A percentile compares a stretch with the other conserved stretches of the same genome.
These are phyloP conservation scores for Nitzschia putrida DNA, from an alignment of 108 stramenopile species.

Conservation along the genomic window DNA sequence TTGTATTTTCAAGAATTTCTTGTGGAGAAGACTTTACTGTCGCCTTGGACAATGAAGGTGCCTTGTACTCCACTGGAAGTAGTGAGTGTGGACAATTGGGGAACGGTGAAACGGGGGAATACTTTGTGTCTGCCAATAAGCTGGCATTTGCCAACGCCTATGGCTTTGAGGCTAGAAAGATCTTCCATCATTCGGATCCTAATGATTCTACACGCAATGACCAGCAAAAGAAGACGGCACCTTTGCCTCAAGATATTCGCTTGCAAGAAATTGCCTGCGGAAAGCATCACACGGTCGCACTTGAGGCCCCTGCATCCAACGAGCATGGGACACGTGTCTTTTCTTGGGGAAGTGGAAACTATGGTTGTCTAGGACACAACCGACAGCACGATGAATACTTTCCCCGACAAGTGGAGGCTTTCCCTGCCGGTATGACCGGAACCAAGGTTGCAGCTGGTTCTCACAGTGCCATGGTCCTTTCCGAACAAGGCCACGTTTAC, in stretches of 20 bases:
- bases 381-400: slow-evolving; percentile 82
- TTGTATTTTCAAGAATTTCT: slow-evolving; percentile 43
- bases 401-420: slow-evolving; percentile 62
- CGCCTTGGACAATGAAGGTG: slow-evolving; percentile 67
- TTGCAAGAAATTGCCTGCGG: slow-evolving; percentile 75
- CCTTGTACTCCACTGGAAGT: slow-evolving; percentile 77
- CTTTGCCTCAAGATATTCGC: slow-evolving; percentile 45
- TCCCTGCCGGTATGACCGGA: slow-evolving; percentile 50
- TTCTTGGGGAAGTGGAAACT: slow-evolving; percentile 86
- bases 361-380: slow-evolving; percentile 85
- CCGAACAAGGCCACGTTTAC: slow-evolving; percentile 79
- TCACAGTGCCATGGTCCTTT: slow-evolving; percentile 66
- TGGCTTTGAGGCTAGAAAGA: slow-evolving; percentile 57
- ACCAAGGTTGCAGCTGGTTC: slow-evolving; percentile 60
- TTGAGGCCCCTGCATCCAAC: slow-evolving; percentile 63
- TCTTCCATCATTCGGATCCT: slow-evolving; percentile 65
- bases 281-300: slow-evolving; percentile 76
- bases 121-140: slow-evolving; percentile 80
- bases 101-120: slow-evolving; percentile 89
- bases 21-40: slow-evolving; percentile 88
- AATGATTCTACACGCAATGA: slow-evolving; percentile 36
- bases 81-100: slow-evolving; percentile 84
- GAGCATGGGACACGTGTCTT: slow-evolving; percentile 56
- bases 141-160: slow-evolving; percentile 70
- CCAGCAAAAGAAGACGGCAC: slow-evolving; percentile 38